Percentiles rank a stretch among this genome's conserved stretches.
phyloP scores from a whole-genome alignment of 257 asterid genomes.

The Echites panduratus region DNA sequence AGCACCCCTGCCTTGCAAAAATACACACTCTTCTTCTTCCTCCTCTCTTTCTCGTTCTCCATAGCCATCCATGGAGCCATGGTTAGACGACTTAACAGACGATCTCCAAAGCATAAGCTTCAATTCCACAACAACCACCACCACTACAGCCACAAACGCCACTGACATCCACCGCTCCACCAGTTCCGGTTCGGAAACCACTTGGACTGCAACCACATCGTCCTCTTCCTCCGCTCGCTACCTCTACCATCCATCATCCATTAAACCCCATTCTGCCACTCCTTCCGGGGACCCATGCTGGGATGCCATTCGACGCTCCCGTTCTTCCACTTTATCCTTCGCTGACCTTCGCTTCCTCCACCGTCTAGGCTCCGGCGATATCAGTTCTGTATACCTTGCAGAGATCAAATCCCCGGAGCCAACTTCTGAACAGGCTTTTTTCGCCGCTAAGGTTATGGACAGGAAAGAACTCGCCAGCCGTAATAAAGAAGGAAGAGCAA shows the following conservation, averaged over 20 bases:
- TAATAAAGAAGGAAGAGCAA: constrained; percentile 84
- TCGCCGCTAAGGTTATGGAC: constrained; percentile 96
- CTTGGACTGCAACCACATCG: constrained; percentile 62
- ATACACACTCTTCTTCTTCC: neutral
- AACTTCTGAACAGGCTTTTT: constrained; percentile 27
- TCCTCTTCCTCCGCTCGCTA: constrained; percentile 45
- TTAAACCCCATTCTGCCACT: constrained; percentile 36
- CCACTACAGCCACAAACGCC: constrained; percentile 32
- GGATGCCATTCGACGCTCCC: constrained; percentile 57
- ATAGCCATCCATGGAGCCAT: constrained; percentile 60
- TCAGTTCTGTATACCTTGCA: constrained; percentile 87
- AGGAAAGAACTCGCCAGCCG: constrained; percentile 70
- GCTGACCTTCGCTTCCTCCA: constrained; percentile 84
- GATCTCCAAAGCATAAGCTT: constrained; percentile 90
- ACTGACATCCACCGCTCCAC: constrained; percentile 83
- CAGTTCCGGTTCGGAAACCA: constrained; percentile 78
- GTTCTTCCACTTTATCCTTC: constrained; percentile 41
- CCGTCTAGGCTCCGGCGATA: constrained; percentile 93
- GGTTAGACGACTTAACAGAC: constrained; percentile 66
- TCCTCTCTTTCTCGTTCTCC: neutral
- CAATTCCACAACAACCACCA: constrained; percentile 73
- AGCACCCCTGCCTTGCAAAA: neutral
- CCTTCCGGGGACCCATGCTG: constrained; percentile 76
- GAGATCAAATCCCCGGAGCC: constrained; percentile 45
- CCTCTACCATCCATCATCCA: constrained; percentile 25